Evolutionary conservation across 2,329 filamentous ascomycete species (phyloP).

Genomic region (Ophiobolus disseminans): DNA sequence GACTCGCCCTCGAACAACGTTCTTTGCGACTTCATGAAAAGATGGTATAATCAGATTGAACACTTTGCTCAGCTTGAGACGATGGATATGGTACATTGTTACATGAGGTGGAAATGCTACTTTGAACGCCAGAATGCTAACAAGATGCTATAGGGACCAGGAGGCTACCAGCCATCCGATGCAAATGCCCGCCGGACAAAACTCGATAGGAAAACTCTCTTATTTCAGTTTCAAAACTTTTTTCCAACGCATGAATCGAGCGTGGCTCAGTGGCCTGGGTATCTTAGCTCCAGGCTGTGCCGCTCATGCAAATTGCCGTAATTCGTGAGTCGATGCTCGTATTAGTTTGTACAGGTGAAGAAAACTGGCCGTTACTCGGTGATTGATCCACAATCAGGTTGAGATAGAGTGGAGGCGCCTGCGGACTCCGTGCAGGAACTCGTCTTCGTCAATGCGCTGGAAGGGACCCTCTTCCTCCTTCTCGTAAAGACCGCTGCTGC

Average conservation of each 20-base stretch:
- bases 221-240: constrained; percentile 19
- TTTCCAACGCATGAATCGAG: constrained; percentile 26
- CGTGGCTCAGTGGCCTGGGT: constrained; percentile 39
- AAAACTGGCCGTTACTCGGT: constrained; percentile 20
- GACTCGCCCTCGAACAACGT: too few relatives aligned
- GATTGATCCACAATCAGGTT: constrained; percentile 37
- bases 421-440: constrained; percentile 49
- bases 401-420: constrained; percentile 46
- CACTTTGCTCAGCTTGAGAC: too few relatives aligned
- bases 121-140: constrained; percentile 27
- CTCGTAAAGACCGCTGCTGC: constrained; percentile 58
- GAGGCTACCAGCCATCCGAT: constrained; percentile 16
- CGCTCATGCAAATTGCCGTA: constrained; percentile 40
- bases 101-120: neutral
- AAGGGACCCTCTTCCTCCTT: constrained; percentile 55
- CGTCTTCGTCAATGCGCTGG: constrained; percentile 48
- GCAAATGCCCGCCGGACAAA: constrained; percentile 18
- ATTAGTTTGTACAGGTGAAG: constrained; percentile 28
- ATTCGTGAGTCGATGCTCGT: constrained; percentile 30
- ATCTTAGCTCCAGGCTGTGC: constrained; percentile 43
- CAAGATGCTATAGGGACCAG: constrained; percentile 11
- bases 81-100: too few relatives aligned
- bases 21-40: too few relatives aligned
- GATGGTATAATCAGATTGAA: too few relatives aligned
- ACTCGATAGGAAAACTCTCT: constrained; percentile 17